Percentiles rank a stretch among this genome's conserved stretches.
Evolutionary conservation across 1,284 basidiomycete species (phyloP).

Genomic region (Psilocybe mexicana): DNA sequence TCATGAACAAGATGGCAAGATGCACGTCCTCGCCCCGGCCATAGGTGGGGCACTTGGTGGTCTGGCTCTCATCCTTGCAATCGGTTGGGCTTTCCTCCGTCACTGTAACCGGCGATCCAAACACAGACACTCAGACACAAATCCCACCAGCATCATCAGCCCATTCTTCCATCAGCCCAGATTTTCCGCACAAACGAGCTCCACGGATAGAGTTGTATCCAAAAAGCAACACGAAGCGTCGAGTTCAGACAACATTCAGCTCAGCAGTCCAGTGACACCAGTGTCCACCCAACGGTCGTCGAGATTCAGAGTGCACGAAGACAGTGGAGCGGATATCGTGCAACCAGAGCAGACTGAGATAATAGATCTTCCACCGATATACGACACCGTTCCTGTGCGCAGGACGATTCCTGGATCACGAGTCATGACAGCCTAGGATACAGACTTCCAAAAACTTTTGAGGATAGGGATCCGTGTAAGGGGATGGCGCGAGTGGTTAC

Average conservation of each 20-base stretch:
- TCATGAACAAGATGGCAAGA: neutral
- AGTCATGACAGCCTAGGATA: neutral
- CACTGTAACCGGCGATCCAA: neutral
- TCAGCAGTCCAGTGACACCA: neutral
- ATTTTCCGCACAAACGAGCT: neutral
- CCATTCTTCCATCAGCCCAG: neutral
- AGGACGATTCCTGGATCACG: neutral
- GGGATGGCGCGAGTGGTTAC: too few relatives aligned
- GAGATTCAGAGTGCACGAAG: neutral
- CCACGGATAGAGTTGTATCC: neutral
- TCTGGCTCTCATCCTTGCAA: neutral
- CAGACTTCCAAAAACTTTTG: neutral
- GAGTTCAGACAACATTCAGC: neutral
- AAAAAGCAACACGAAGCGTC: neutral
- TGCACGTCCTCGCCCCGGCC: neutral
- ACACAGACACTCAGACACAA: neutral
- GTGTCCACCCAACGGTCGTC: neutral
- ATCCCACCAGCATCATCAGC: neutral
- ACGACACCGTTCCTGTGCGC: neutral
- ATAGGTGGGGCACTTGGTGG: neutral
- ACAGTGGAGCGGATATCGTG: neutral
- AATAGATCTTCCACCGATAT: neutral
- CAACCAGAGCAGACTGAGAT: neutral
- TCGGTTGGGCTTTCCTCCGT: neutral
- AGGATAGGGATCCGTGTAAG: too few relatives aligned